phyloP scores from a whole-genome alignment of 208 protist species.

The Leishmania arabica region DNA sequence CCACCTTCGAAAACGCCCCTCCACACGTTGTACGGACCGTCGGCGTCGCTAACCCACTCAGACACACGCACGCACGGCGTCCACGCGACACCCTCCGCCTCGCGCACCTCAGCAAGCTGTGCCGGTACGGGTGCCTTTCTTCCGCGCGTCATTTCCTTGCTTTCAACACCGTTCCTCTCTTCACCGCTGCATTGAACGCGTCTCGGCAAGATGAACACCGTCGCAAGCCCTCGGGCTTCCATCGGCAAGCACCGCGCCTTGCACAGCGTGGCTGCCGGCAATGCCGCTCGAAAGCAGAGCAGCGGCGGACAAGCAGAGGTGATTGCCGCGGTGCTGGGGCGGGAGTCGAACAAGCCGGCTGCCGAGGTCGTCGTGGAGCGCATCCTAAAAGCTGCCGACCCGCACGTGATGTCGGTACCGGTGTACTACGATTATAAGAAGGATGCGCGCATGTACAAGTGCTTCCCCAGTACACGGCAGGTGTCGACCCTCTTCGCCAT shows the following conservation, averaged over 20 bases:
- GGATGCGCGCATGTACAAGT: constrained; percentile 90
- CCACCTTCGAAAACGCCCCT: too few species aligned
- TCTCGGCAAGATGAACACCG: constrained; percentile 14
- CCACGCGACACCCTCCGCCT: background rate
- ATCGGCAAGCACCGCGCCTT: constrained; percentile 14
- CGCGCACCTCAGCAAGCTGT: background rate
- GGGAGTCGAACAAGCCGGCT: constrained; percentile 30
- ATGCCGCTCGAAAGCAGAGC: constrained; percentile 37
- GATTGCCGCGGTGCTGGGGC: constrained; percentile 6
- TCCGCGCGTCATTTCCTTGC: background rate
- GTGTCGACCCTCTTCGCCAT: constrained; percentile 83
- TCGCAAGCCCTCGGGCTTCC: constrained; percentile 14
- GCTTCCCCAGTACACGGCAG: constrained; percentile 88
- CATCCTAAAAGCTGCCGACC: constrained; percentile 94
- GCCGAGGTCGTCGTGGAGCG: constrained; percentile 85
- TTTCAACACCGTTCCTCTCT: background rate
- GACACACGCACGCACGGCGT: constrained; percentile 1
- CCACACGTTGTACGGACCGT: background rate
- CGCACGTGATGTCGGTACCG: constrained; percentile 87
- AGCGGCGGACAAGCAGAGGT: constrained; percentile 10
- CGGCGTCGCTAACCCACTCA: background rate
- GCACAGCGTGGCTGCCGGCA: background rate
- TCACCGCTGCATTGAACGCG: background rate
- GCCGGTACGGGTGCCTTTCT: background rate
- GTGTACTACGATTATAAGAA: constrained; percentile 95